Percentiles rank a stretch among this genome's conserved stretches.
Conservation (phyloP, 2,329 filamentous ascomycete genomes). For the Aspergillus sergii region DNA sequence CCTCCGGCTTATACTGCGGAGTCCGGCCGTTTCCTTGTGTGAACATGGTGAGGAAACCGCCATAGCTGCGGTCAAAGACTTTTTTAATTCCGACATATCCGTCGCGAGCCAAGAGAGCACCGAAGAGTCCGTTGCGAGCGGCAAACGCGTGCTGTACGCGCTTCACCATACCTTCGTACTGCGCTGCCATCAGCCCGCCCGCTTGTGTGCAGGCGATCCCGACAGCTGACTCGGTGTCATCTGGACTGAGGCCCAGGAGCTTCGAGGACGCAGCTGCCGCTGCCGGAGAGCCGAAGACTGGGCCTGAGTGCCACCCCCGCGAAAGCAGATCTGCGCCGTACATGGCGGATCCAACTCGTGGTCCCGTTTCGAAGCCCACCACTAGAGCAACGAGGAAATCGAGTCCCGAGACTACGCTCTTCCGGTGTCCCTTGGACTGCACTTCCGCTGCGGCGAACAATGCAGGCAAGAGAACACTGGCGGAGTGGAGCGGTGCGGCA, state of each 20-base stretch:
- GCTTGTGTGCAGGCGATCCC: constrained; percentile 47
- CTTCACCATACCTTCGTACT: constrained; percentile 49
- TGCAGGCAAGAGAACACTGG: constrained; percentile 42
- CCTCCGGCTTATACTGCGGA: not conserved
- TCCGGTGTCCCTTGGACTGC: not conserved
- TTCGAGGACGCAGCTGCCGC: constrained; percentile 35
- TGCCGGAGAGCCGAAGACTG: constrained; percentile 25
- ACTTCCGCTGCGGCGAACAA: constrained; percentile 38
- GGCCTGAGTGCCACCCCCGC: constrained; percentile 46
- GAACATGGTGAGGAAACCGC: not conserved
- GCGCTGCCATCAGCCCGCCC: constrained; percentile 45
- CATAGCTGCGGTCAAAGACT: not conserved
- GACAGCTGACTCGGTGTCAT: constrained; percentile 37
- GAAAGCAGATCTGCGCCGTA: constrained; percentile 43
- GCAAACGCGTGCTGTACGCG: constrained; percentile 53
- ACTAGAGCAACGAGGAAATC: constrained; percentile 41
- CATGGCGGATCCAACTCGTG: constrained; percentile 41
- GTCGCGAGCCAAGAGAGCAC: constrained; percentile 39
- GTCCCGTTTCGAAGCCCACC: constrained; percentile 46
- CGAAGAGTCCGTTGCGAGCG: constrained; percentile 47
- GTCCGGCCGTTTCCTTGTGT: not conserved
- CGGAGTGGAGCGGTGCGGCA: constrained; percentile 44
- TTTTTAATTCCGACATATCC: constrained; percentile 46
- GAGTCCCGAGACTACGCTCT: constrained; percentile 23
- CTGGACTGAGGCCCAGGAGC: constrained; percentile 33